Evolutionary conservation across 768 basidiomycete species (phyloP), one percentile per base, ranked within the genome.

Genomic region (Coprinellus aureogranulatus): DNA sequence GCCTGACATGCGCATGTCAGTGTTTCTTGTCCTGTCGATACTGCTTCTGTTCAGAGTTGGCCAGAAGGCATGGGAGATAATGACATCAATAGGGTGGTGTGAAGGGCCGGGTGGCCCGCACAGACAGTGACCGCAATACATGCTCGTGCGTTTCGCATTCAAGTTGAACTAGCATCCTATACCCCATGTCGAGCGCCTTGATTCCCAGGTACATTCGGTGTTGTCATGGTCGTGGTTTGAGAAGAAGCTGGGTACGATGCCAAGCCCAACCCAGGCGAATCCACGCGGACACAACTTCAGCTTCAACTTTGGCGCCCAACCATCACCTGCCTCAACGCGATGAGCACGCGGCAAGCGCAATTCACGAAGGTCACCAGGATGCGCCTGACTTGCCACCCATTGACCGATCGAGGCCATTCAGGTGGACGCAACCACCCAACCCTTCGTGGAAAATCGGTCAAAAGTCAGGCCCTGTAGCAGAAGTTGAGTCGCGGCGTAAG

Each of bases 361-460:
- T n/a, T n/a, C 20, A 40, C 28, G 5, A 23, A 11, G 20, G 41
- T 25, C n/a, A 26, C 25, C 22, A 27, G 16, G 48, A 55, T 20
- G 28, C 23, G 25, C 18, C 56, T 42, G 20, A 11, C 11, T 41
- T 50, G n/a, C 66, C 68, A 34, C 53, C 64, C 11, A 70, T 71
- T 57, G 56, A 70, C 52, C 59, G 61, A 31, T 20, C 61, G 14
- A 50, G 60, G 42, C 57, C 68, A 8, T 78, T 78, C 54, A 67
- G 62, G 60, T 61, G 71, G 34, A 77, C 75, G 11, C 60, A 64
- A 26, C 58, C 76, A 12, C 78, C 79, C 1, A 73, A 74, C 63
- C 75, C 77, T 22, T 55, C 53, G 20, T 82, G 81, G 82, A 71
- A 69, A 23, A 64, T 74, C 28, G 79, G 79, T 34, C 71, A 78